phyloP scores from a whole-genome alignment of 257 asterid species.

The Asclepias syriaca region DNA sequence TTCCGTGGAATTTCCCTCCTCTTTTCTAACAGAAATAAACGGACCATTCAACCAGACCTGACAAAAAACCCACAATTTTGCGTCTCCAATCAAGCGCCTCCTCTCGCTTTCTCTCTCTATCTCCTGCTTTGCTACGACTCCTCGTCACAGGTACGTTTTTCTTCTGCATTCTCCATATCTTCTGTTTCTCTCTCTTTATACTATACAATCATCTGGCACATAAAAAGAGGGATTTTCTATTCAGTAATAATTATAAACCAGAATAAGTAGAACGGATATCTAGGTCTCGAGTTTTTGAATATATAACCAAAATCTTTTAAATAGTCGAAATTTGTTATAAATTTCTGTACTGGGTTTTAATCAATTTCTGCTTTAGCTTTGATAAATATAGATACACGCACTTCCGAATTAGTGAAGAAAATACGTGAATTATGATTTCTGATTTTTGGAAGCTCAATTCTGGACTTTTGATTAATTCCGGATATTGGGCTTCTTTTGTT shows the following conservation, averaged over 20 bases:
- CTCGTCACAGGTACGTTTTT: constrained; percentile 17
- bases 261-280: constrained; percentile 26
- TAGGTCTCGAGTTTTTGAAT: constrained; percentile 37
- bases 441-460: constrained; percentile 15
- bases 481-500: not conserved
- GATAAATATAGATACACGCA: not conserved
- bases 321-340: constrained; percentile 11
- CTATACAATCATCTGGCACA: not conserved
- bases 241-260: constrained; percentile 3
- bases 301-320: constrained; percentile 14
- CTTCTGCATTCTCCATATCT: constrained; percentile 1
- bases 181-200: not conserved
- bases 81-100: not conserved
- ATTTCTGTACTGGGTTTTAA: constrained; percentile 19
- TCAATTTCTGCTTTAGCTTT: constrained; percentile 29
- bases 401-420: constrained; percentile 4
- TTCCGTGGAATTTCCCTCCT: not conserved
- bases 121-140: constrained; percentile 3
- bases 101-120: not conserved
- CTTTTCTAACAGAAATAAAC: constrained; percentile 5
- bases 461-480: constrained; percentile 7
- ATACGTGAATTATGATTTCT: constrained; percentile 2
- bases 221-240: not conserved
- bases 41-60: constrained; percentile 1
- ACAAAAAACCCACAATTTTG: not conserved